Percentiles rank a stretch among this genome's conserved stretches.
Conservation (phyloP, 2,329 filamentous ascomycete species). For the Trichophyton equinum region DNA sequence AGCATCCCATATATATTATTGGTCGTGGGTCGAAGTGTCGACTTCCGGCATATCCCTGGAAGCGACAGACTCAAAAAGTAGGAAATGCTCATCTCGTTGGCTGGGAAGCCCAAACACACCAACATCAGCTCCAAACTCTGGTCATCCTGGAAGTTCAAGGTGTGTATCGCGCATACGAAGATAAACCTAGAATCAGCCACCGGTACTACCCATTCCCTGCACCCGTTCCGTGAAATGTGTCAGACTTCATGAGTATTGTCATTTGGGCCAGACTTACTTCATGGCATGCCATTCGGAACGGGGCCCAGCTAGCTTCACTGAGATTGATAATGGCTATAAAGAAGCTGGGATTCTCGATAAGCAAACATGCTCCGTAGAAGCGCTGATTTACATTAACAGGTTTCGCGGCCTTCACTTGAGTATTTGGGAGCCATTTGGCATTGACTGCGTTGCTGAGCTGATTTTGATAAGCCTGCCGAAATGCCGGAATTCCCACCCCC, state of each 20-base stretch:
- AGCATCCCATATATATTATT: too few species aligned
- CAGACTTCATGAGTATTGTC: neutral
- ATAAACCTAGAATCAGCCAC: neutral
- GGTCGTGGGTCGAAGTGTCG: too few species aligned
- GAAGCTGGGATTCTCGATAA: neutral
- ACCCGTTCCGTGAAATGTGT: neutral
- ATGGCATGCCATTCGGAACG: neutral
- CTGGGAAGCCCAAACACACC: too few species aligned
- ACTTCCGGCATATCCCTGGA: too few species aligned
- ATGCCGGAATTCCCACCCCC: slow-evolving; percentile 4
- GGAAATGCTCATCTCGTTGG: too few species aligned
- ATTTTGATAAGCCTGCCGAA: neutral
- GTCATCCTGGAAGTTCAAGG: neutral
- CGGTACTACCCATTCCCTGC: neutral
- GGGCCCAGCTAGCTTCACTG: neutral
- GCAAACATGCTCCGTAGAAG: neutral
- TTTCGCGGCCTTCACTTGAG: too few species aligned
- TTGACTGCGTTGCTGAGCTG: neutral
- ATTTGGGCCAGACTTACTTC: neutral
- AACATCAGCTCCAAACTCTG: neutral
- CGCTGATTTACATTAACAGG: neutral
- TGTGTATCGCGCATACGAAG: neutral
- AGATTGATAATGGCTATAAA: neutral
- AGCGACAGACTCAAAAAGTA: too few species aligned
- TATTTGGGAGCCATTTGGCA: neutral